These are phyloP conservation scores for Fragilariopsis cylindrus DNA, from an alignment of 108 stramenopile genomes.

Conservation along the genomic window DNA sequence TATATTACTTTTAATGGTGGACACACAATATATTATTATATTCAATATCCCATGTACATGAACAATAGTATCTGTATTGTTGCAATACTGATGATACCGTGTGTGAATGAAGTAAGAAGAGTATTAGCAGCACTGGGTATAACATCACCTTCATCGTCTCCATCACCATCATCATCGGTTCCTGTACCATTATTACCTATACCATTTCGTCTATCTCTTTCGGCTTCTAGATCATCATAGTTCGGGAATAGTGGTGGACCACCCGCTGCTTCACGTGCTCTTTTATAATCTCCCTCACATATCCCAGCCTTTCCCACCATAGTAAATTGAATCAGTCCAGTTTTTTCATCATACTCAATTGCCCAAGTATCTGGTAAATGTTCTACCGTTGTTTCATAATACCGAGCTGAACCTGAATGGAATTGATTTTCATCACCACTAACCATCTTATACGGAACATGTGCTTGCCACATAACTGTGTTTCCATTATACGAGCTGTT, in stretches of 20 bases:
- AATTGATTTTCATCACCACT: conserved; percentile 17
- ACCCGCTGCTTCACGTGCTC: conserved; percentile 30
- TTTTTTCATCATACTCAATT: conserved; percentile 21
- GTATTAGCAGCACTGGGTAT: too few species aligned
- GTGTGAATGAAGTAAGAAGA: too few species aligned
- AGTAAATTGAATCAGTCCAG: conserved; percentile 28
- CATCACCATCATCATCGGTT: too few species aligned
- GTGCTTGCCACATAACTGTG: conserved; percentile 34
- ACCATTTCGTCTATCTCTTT: too few species aligned
- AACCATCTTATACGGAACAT: conserved; percentile 24
- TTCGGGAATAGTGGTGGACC: conserved; percentile 37
- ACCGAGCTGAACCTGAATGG: conserved; percentile 18
- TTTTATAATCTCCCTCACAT: conserved; percentile 35
- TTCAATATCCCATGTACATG: too few species aligned
- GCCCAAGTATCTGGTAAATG: conserved; percentile 35
- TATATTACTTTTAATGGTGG: too few species aligned
- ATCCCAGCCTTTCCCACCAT: conserved; percentile 34
- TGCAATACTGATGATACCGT: too few species aligned
- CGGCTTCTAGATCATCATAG: not conserved
- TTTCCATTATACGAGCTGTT: conserved; percentile 24
- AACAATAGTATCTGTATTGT: too few species aligned
- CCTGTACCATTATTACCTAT: too few species aligned
- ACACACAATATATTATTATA: too few species aligned
- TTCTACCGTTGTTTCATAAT: conserved; percentile 26
- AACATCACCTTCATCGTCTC: too few species aligned